These are phyloP conservation scores for Lablab purpureus DNA, from an alignment of 306 rosid genomes.

Conservation along the genomic window DNA sequence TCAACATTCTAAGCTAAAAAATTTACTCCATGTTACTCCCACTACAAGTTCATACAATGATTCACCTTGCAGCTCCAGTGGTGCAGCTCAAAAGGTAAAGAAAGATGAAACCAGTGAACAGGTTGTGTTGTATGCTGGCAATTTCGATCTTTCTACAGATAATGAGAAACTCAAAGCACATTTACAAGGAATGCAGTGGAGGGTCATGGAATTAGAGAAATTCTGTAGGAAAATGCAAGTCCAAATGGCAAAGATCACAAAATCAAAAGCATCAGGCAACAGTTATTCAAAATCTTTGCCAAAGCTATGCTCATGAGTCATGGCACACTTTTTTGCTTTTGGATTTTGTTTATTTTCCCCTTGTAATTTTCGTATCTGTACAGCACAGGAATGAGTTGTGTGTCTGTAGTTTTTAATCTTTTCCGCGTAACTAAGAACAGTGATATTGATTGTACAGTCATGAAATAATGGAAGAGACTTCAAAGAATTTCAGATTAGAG, in stretches of 20 bases:
- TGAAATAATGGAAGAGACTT: slow-evolving; percentile 49
- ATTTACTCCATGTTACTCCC: slow-evolving; percentile 56
- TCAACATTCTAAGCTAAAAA: slow-evolving; percentile 73
- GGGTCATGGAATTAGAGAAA: slow-evolving; percentile 90
- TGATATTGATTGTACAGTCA: slow-evolving; percentile 60
- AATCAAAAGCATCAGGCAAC: slow-evolving; percentile 66
- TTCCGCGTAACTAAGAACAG: slow-evolving; percentile 45
- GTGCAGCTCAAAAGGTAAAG: slow-evolving; percentile 48
- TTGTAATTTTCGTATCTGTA: slow-evolving; percentile 55
- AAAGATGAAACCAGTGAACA: slow-evolving; percentile 62
- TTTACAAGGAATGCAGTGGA: slow-evolving; percentile 92
- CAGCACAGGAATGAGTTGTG: slow-evolving; percentile 52
- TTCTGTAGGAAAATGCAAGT: slow-evolving; percentile 79
- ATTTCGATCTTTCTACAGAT: slow-evolving; percentile 62
- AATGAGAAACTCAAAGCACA: slow-evolving; percentile 69
- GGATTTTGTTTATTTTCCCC: slow-evolving; percentile 19
- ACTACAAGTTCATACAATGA: slow-evolving; percentile 47
- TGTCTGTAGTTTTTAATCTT: slow-evolving; percentile 40
- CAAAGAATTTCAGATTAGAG: slow-evolving; percentile 37
- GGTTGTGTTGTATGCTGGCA: slow-evolving; percentile 65
- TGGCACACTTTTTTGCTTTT: slow-evolving; percentile 43
- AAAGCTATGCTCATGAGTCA: slow-evolving; percentile 87
- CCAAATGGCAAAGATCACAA: slow-evolving; percentile 78
- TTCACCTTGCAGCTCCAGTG: slow-evolving; percentile 53
- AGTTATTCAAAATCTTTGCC: slow-evolving; percentile 79